phyloP scores from a whole-genome alignment of 2,329 filamentous ascomycete species.

The Aaosphaeria pasadenensis region DNA sequence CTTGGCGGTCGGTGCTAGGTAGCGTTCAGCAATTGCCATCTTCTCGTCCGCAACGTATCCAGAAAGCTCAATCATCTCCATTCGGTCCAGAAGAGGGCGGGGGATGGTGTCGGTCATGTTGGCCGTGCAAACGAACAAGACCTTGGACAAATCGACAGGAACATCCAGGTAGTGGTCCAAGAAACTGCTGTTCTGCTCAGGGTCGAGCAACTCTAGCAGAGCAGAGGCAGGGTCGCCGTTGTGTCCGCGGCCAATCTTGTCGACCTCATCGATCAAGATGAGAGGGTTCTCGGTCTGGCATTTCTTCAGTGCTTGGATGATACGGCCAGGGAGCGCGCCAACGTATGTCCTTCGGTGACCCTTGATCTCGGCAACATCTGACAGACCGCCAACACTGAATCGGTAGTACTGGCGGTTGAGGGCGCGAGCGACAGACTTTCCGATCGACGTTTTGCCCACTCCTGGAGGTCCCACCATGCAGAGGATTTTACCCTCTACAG shows the following conservation, averaged over 20 bases:
- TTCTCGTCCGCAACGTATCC: slow-evolving; percentile 98
- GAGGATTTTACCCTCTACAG: slow-evolving; percentile 96
- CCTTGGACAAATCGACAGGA: slow-evolving; percentile 93
- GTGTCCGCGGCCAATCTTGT: slow-evolving; percentile 96
- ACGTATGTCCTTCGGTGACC: slow-evolving; percentile 96
- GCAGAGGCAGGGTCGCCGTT: slow-evolving; percentile 96
- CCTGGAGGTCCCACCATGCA: slow-evolving; percentile 97
- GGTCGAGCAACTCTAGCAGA: slow-evolving; percentile 87
- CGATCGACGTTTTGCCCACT: slow-evolving; percentile 98
- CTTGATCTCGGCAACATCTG: slow-evolving; percentile 98
- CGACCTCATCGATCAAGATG: slow-evolving; percentile 93
- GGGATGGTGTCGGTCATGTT: slow-evolving; percentile 99
- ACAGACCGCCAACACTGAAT: slow-evolving; percentile 95
- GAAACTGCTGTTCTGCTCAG: slow-evolving; percentile 96
- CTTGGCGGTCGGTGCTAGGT: slow-evolving; percentile 91
- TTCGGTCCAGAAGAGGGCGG: slow-evolving; percentile 86
- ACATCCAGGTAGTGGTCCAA: slow-evolving; percentile 98
- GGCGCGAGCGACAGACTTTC: slow-evolving; percentile 93
- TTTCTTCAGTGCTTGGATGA: slow-evolving; percentile 98
- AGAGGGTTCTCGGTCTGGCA: slow-evolving; percentile 98
- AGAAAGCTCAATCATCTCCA: slow-evolving; percentile 96
- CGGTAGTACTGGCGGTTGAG: slow-evolving; percentile 96
- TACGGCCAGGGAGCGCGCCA: slow-evolving; percentile 88
- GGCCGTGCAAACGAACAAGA: slow-evolving; percentile 96
- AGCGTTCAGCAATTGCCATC: slow-evolving; percentile 94